A percentile compares a stretch with the other conserved stretches of the same genome.
Conservation (phyloP, 768 basidiomycete genomes). For the Tulasnella sp. region DNA sequence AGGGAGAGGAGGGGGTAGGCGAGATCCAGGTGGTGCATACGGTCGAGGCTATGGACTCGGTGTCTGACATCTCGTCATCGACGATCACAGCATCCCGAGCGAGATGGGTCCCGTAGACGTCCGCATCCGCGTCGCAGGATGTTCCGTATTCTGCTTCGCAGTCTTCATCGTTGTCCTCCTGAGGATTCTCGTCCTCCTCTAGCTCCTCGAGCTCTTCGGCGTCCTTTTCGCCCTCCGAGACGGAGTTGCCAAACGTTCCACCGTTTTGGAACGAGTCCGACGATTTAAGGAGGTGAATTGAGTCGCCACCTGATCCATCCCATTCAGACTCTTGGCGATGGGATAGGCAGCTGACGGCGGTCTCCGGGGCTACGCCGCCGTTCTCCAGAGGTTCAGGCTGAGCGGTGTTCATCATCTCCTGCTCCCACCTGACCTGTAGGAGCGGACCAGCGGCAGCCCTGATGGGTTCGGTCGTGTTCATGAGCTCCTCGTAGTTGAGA, state of each 20-base stretch:
- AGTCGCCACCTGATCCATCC: background rate
- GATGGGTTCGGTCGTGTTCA: background rate
- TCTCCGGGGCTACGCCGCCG: background rate
- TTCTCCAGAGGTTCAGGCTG: background rate
- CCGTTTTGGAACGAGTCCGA: background rate
- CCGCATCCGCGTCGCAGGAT: background rate
- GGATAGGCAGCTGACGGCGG: background rate
- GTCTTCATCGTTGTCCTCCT: background rate
- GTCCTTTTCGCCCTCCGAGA: background rate
- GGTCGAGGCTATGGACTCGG: background rate
- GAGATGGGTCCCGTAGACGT: background rate
- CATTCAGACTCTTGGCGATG: background rate
- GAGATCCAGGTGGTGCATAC: background rate
- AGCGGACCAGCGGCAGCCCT: slow-evolving; percentile 17
- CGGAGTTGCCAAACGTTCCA: background rate
- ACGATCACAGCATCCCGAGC: background rate
- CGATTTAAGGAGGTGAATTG: background rate
- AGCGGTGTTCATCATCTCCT: background rate
- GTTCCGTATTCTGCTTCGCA: background rate
- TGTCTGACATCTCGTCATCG: background rate
- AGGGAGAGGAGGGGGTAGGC: background rate
- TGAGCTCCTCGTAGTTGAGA: slow-evolving; percentile 21
- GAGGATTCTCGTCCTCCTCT: background rate
- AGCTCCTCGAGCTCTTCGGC: background rate
- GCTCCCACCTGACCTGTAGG: slow-evolving; percentile 1